Percentiles rank a stretch among this genome's conserved stretches.
Evolutionary conservation across 805 yeast species (phyloP).

Genomic region (Wilhelminamyces savonicus): DNA sequence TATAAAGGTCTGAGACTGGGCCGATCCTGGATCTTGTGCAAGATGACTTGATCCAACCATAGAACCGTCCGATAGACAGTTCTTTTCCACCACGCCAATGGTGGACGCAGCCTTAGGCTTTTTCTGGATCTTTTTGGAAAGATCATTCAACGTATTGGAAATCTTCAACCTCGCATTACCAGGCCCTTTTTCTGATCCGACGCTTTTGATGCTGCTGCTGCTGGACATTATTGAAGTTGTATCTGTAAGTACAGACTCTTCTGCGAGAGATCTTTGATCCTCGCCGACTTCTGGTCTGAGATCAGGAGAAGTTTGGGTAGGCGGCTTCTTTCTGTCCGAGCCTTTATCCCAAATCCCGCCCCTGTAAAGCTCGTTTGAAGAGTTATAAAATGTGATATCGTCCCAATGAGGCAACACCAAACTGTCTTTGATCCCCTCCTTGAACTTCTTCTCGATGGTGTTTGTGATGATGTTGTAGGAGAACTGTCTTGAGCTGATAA

Average conservation of each 20-base stretch:
- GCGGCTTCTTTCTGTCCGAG: conserved; percentile 11
- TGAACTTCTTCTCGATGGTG: conserved; percentile 68
- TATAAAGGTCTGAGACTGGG: no score
- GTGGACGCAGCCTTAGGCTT: conserved; percentile 16
- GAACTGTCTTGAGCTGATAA: conserved; percentile 79
- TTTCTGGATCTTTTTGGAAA: conserved; percentile 16
- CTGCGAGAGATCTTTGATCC: no score
- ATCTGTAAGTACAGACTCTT: no score
- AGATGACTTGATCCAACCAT: conserved; percentile 8
- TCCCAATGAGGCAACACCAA: conserved; percentile 87
- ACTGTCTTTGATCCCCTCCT: conserved; percentile 72
- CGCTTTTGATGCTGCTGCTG: no score
- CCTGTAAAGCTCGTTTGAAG: conserved; percentile 65
- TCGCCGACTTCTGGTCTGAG: no score
- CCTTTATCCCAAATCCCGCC: conserved; percentile 93
- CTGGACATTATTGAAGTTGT: no score
- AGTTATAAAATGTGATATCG: conserved; percentile 66
- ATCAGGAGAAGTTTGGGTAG: conserved; percentile 1
- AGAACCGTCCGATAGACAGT: conserved; percentile 22
- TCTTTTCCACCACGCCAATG: conserved; percentile 15
- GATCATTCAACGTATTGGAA: conserved; percentile 16
- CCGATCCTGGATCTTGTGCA: neutral
- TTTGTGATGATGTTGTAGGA: conserved; percentile 75
- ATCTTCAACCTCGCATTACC: conserved; percentile 10
- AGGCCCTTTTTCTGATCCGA: no score